Evolutionary conservation across 2,329 filamentous ascomycete genomes (phyloP).

Genomic region (Scopulariopsis brevicaulis): DNA sequence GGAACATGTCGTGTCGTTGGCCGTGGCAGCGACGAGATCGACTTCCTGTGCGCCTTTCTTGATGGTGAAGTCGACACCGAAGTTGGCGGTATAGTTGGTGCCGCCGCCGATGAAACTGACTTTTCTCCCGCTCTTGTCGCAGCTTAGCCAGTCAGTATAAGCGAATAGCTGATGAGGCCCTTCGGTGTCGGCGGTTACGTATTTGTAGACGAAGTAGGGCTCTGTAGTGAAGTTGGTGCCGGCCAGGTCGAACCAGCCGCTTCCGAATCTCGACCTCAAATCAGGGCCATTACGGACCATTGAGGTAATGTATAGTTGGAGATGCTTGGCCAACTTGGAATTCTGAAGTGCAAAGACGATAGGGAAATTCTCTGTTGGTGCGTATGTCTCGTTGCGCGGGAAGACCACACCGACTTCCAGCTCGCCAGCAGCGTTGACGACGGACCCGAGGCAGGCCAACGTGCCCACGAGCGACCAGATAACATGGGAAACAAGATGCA

Average conservation of each 20-base stretch:
- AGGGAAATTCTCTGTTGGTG: conserved; percentile 13
- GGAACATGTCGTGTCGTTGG: conserved; percentile 16
- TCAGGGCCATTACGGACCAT: background rate
- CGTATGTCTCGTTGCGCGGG: conserved; percentile 17
- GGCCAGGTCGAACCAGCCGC: background rate
- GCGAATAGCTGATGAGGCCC: conserved; percentile 5
- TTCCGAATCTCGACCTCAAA: too few species aligned
- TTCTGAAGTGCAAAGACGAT: conserved; percentile 17
- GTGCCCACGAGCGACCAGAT: conserved; percentile 5
- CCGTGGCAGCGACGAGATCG: conserved; percentile 38
- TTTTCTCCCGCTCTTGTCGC: conserved; percentile 6
- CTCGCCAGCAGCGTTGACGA: conserved; percentile 6
- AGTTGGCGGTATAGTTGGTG: conserved; percentile 6
- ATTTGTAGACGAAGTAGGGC: conserved; percentile 7
- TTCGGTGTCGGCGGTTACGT: conserved; percentile 5
- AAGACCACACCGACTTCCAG: conserved; percentile 17
- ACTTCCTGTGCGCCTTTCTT: conserved; percentile 25
- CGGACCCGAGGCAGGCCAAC: conserved; percentile 6
- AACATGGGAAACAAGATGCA: conserved; percentile 1
- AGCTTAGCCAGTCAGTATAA: conserved; percentile 2
- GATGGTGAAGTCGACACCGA: conserved; percentile 7
- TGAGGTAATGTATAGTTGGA: conserved; percentile 6
- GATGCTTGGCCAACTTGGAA: conserved; percentile 8
- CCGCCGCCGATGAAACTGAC: conserved; percentile 2
- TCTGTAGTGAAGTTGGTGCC: conserved; percentile 4